Percentiles rank a stretch among this genome's conserved stretches.
These are phyloP conservation scores for Eragrostis curvula DNA, from an alignment of 176 grass and related monocot species.

Conservation along the genomic window DNA sequence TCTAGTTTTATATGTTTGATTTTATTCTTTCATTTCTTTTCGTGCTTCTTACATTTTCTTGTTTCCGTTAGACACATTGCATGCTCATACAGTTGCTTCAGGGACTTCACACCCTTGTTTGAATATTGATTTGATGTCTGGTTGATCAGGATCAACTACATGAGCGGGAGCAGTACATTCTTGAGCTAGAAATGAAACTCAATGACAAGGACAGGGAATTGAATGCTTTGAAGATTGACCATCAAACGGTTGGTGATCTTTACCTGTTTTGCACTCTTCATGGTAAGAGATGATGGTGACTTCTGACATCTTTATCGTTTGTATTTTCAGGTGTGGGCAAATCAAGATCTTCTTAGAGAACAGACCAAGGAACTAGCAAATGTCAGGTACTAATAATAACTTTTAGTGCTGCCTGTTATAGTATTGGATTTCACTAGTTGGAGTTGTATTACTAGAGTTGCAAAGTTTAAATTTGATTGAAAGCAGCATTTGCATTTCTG, in stretches of 20 bases:
- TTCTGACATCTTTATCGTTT: conserved; percentile 17
- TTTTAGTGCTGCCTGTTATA: conserved; percentile 7
- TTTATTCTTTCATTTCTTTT: background rate
- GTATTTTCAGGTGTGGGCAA: conserved; percentile 83
- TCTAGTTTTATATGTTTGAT: background rate
- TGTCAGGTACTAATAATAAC: conserved; percentile 59
- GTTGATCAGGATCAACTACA: conserved; percentile 84
- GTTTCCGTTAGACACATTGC: background rate
- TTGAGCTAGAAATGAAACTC: conserved; percentile 90
- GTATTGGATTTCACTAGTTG: background rate
- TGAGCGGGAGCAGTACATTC: conserved; percentile 87
- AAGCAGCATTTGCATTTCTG: conserved; percentile 21
- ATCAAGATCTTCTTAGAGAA: conserved; percentile 96
- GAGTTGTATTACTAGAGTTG: conserved; percentile 1
- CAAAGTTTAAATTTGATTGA: background rate
- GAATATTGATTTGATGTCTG: conserved; percentile 11
- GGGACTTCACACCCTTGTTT: background rate
- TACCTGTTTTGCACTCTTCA: conserved; percentile 20
- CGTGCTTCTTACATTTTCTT: background rate
- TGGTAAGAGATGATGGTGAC: background rate
- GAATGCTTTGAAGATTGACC: conserved; percentile 83
- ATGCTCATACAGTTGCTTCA: background rate
- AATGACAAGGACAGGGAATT: conserved; percentile 84
- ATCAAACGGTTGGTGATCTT: conserved; percentile 76
- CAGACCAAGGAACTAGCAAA: conserved; percentile 92